A percentile compares a stretch with the other conserved stretches of the same genome.
phyloP scores from a whole-genome alignment of 345 rosid species.

The Eucalyptus sp. region DNA sequence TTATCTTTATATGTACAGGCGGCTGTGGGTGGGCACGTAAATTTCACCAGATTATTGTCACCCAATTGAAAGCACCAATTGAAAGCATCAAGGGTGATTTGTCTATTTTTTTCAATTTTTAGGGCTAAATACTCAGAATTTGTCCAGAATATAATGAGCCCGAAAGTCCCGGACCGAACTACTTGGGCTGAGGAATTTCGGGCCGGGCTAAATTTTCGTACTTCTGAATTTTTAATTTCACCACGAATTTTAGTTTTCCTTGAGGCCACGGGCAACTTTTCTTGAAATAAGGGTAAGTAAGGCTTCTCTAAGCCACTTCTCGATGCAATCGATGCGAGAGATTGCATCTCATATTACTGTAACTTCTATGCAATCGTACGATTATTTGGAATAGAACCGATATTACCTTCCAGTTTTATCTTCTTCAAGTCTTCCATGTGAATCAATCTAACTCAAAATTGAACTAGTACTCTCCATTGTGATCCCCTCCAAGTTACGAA shows the following conservation, averaged over 20 bases:
- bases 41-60: neutral
- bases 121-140: conserved; percentile 55
- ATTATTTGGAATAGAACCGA: neutral
- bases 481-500: neutral
- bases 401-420: neutral
- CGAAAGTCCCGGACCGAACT: neutral
- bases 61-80: neutral
- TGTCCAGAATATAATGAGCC: conserved; percentile 33
- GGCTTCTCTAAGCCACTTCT: neutral
- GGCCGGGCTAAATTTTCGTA: neutral
- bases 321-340: neutral
- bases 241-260: neutral
- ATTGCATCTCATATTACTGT: neutral
- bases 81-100: neutral
- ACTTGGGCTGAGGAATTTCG: neutral
- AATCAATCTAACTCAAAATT: neutral
- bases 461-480: neutral
- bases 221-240: neutral
- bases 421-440: neutral
- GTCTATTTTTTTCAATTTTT: neutral
- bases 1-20: conserved; percentile 72
- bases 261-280: neutral
- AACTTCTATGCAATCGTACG: neutral
- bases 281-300: neutral
- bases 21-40: neutral